phyloP scores from a whole-genome alignment of 208 protist species.

The Leishmania martiniquensis region DNA sequence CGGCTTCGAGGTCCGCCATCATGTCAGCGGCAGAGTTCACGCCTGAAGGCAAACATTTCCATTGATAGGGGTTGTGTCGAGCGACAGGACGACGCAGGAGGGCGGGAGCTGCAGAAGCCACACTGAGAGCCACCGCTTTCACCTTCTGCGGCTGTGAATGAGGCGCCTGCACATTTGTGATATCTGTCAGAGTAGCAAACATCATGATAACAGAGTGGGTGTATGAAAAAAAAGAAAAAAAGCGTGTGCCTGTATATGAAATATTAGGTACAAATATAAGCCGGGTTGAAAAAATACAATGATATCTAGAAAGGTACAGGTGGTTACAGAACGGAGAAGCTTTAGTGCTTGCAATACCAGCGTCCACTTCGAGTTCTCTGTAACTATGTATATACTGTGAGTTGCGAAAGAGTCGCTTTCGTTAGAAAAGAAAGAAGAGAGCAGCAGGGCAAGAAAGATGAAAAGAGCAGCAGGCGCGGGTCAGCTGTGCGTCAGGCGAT shows the following conservation, averaged over 20 bases:
- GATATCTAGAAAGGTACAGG: conserved; percentile 11
- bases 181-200: conserved; percentile 61
- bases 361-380: neutral
- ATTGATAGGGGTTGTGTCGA: conserved; percentile 76
- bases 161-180: conserved; percentile 64
- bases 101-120: neutral
- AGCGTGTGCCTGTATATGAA: conserved; percentile 10
- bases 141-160: conserved; percentile 18
- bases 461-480: neutral
- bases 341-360: neutral
- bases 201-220: conserved; percentile 18
- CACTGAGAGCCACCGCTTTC: neutral
- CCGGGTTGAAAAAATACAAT: neutral
- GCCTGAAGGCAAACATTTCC: conserved; percentile 65
- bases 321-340: neutral
- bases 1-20: conserved; percentile 12
- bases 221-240: conserved; percentile 25
- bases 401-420: neutral
- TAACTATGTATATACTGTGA: conserved; percentile 4
- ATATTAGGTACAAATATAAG: conserved; percentile 12
- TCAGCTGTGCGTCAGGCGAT: neutral
- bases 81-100: neutral
- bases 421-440: neutral
- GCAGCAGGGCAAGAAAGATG: neutral
- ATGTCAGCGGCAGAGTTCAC: conserved; percentile 12